Conservation (phyloP, 2,329 filamentous ascomycete genomes). For the Aspergillus terreus region DNA sequence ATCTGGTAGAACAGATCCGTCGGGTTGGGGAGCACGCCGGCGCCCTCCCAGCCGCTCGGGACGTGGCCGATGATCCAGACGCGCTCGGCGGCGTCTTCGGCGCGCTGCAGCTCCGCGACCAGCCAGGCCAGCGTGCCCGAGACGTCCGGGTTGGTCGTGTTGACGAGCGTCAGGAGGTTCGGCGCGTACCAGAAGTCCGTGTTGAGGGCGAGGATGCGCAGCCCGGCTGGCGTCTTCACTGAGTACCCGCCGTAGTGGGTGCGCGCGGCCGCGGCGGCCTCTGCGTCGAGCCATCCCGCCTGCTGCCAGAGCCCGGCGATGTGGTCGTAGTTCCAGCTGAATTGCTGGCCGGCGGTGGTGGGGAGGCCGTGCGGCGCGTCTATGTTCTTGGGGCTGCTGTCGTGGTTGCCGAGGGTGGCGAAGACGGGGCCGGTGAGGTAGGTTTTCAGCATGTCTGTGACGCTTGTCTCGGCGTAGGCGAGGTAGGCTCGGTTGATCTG, state of each 20-base stretch:
- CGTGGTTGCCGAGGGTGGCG: constrained; percentile 56
- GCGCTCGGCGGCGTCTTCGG: constrained; percentile 50
- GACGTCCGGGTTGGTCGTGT: constrained; percentile 50
- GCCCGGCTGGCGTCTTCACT: constrained; percentile 50
- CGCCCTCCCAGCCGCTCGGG: constrained; percentile 54
- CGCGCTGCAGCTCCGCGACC: constrained; percentile 50
- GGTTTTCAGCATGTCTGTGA: constrained; percentile 54
- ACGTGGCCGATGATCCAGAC: constrained; percentile 57
- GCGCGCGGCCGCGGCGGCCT: constrained; percentile 45
- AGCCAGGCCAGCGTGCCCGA: constrained; percentile 49
- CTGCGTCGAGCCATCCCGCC: constrained; percentile 51
- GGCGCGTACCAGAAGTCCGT: constrained; percentile 33
- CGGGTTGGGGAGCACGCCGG: constrained; percentile 52
- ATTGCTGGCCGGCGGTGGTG: constrained; percentile 51
- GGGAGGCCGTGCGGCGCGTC: constrained; percentile 53
- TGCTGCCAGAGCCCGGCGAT: constrained; percentile 54
- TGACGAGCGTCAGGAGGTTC: constrained; percentile 51
- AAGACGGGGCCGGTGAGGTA: constrained; percentile 57
- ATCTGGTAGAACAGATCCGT: constrained; percentile 55
- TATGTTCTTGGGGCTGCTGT: constrained; percentile 52
- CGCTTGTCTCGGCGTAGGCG: constrained; percentile 51
- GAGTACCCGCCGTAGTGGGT: constrained; percentile 56
- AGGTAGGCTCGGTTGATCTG: constrained; percentile 52
- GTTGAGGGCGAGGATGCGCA: constrained; percentile 53
- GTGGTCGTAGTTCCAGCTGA: constrained; percentile 58